phyloP scores from a whole-genome alignment of 495 filamentous ascomycete genomes.

The Lindgomyces ingoldianus region DNA sequence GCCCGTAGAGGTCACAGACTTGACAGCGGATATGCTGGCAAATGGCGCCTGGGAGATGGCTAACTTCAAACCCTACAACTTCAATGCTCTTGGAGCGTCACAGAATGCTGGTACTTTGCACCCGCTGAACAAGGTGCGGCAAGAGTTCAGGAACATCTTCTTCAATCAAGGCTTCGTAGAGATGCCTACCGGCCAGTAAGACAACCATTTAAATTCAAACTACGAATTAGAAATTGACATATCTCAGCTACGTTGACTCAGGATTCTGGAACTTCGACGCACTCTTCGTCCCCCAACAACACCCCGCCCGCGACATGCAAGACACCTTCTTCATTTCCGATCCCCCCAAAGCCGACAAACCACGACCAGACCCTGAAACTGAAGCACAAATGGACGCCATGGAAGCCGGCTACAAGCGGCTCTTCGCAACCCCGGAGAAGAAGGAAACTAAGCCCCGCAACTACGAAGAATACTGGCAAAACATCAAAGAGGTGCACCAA shows the following conservation, averaged over 20 bases:
- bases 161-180: constrained; percentile 89
- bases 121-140: constrained; percentile 89
- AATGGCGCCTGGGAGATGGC: constrained; percentile 80
- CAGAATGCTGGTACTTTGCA: constrained; percentile 84
- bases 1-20: constrained; percentile 89
- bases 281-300: constrained; percentile 96
- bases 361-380: constrained; percentile 64
- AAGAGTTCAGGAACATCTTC: constrained; percentile 95
- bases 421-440: constrained; percentile 44
- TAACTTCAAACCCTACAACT: constrained; percentile 95
- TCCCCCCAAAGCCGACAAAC: constrained; percentile 72
- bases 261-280: constrained; percentile 99
- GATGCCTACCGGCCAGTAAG: constrained; percentile 71
- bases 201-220: not conserved
- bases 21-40: constrained; percentile 89
- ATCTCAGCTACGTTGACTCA: constrained; percentile 76
- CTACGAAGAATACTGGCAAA: constrained; percentile 84
- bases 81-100: constrained; percentile 81
- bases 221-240: constrained; percentile 4
- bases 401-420: constrained; percentile 41
- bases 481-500: constrained; percentile 78
- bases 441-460: constrained; percentile 49
- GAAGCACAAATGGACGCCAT: constrained; percentile 44
- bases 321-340: constrained; percentile 98
- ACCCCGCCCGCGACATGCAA: constrained; percentile 92